These are phyloP conservation scores for Claviceps capensis DNA, from an alignment of 2,329 filamentous ascomycete genomes.

Conservation along the genomic window DNA sequence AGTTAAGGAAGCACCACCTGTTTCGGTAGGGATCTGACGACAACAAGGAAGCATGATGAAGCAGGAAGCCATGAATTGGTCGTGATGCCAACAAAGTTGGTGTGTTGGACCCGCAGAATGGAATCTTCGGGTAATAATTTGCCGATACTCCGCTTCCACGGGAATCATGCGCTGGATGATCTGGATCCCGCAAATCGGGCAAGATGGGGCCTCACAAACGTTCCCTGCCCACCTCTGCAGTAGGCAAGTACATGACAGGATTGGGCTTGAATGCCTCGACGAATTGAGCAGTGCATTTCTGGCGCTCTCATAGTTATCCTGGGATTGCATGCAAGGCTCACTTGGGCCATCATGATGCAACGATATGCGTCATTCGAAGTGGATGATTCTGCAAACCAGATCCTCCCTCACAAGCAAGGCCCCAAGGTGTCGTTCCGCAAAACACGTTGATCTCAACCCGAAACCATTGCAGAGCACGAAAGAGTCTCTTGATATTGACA, in stretches of 20 bases:
- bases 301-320: background rate
- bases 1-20: background rate
- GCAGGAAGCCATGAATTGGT: background rate
- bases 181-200: background rate
- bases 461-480: background rate
- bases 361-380: background rate
- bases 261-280: background rate
- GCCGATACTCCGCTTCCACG: background rate
- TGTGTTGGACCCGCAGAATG: slow-evolving; percentile 1
- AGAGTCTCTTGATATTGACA: background rate
- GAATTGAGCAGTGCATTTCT: background rate
- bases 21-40: background rate
- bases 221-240: background rate
- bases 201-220: background rate
- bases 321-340: background rate
- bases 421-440: background rate
- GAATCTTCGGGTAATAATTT: background rate
- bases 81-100: background rate
- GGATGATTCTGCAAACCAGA: background rate
- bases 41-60: no score
- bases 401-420: background rate
- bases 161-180: background rate
- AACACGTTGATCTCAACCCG: background rate
- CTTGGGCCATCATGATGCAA: background rate
- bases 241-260: no score